phyloP scores from a whole-genome alignment of 2,329 filamentous ascomycete genomes.

The Xylariaceae sp. region DNA sequence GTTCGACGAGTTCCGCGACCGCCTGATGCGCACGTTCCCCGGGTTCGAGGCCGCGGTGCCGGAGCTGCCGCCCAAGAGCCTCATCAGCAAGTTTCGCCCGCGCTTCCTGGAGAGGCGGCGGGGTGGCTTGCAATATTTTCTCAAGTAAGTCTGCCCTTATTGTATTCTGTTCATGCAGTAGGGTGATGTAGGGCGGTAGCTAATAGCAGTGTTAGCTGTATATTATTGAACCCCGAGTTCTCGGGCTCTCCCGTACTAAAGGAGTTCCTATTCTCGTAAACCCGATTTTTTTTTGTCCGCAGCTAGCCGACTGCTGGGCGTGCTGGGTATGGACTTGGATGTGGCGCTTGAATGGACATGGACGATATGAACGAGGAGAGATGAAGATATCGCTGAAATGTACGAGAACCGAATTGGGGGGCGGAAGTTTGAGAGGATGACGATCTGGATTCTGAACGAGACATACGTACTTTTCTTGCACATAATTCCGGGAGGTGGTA shows the following conservation, averaged over 20 bases:
- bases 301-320: conserved; percentile 1
- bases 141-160: conserved; percentile 63
- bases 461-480: no score
- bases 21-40: conserved; percentile 76
- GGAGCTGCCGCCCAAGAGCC: conserved; percentile 83
- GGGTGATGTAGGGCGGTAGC: conserved; percentile 2
- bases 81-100: conserved; percentile 80
- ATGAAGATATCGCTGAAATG: conserved; percentile 24
- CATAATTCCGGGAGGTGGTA: neutral
- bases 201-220: conserved; percentile 56
- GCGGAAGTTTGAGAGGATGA: no score
- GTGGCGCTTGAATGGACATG: conserved; percentile 2
- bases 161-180: no score
- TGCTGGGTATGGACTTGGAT: neutral
- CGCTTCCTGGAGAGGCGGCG: conserved; percentile 82
- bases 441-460: no score
- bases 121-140: conserved; percentile 81
- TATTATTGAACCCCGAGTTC: conserved; percentile 90
- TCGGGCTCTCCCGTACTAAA: conserved; percentile 86
- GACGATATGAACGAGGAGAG: conserved; percentile 10
- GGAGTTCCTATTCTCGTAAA: conserved; percentile 73
- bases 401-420: conserved; percentile 7
- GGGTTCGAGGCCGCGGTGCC: conserved; percentile 82
- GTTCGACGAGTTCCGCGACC: conserved; percentile 76
- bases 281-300: neutral